phyloP scores from a whole-genome alignment of 768 basidiomycete genomes.

The Crassisporium funariophilum region DNA sequence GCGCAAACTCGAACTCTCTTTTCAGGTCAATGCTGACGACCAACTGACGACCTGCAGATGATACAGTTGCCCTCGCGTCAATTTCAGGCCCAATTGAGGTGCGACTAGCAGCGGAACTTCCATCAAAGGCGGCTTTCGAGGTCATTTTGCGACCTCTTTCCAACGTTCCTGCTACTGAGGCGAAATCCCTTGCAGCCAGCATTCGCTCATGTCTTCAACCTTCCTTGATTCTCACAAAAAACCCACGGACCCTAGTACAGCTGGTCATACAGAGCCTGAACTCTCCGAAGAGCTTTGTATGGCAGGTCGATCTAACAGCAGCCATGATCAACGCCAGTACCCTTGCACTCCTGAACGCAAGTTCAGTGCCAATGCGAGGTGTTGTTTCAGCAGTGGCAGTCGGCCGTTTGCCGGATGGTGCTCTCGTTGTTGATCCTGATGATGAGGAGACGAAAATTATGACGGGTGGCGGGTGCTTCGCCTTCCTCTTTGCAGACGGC shows the following conservation, averaged over 20 bases:
- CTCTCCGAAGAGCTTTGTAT: slow-evolving; percentile 20
- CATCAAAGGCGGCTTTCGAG: slow-evolving; percentile 76
- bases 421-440: slow-evolving; percentile 54
- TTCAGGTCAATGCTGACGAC: slow-evolving; percentile 1
- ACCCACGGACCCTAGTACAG: slow-evolving; percentile 76
- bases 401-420: slow-evolving; percentile 35
- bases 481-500: slow-evolving; percentile 54
- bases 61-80: slow-evolving; percentile 60
- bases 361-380: slow-evolving; percentile 73
- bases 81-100: slow-evolving; percentile 83
- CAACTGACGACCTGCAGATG: slow-evolving; percentile 24
- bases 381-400: slow-evolving; percentile 72
- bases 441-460: slow-evolving; percentile 41
- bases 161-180: slow-evolving; percentile 67
- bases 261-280: slow-evolving; percentile 71
- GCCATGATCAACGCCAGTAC: slow-evolving; percentile 72
- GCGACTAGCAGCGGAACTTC: slow-evolving; percentile 65
- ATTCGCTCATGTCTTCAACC: slow-evolving; percentile 63
- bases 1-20: slow-evolving; percentile 16
- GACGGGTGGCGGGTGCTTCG: slow-evolving; percentile 63
- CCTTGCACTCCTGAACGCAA: slow-evolving; percentile 67
- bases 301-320: slow-evolving; percentile 52
- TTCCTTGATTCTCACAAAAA: slow-evolving; percentile 61
- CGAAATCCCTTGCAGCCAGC: slow-evolving; percentile 57
- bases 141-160: slow-evolving; percentile 71